These are phyloP conservation scores for Trichosanthes cucumerina DNA, from an alignment of 306 rosid genomes.

Conservation along the genomic window DNA sequence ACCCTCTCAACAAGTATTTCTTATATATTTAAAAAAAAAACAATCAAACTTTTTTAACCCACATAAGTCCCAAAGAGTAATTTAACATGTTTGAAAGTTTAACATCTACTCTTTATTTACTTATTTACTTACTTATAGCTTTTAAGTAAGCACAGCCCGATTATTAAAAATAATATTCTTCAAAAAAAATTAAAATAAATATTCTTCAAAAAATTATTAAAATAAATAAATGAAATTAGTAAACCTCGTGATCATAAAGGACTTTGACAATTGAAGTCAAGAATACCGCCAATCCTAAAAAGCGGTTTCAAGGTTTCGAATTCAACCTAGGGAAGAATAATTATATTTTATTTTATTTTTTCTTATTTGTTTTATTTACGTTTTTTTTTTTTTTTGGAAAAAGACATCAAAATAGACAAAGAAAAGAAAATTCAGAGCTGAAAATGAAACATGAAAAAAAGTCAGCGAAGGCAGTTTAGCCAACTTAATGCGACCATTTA, in stretches of 20 bases:
- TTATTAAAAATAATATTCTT: too few relatives aligned
- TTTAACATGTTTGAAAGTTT: too few relatives aligned
- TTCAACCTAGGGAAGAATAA: background rate
- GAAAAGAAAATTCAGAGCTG: background rate
- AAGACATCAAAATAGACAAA: background rate
- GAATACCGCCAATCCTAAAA: background rate
- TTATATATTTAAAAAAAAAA: too few relatives aligned
- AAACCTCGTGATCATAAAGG: background rate
- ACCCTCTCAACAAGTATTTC: too few relatives aligned
- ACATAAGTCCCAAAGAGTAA: too few relatives aligned
- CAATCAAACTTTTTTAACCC: too few relatives aligned
- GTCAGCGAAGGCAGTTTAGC: background rate
- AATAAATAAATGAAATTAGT: background rate
- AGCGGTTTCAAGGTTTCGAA: slow-evolving; percentile 1
- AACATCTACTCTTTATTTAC: too few relatives aligned
- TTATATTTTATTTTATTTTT: background rate
- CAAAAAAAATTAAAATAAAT: too few relatives aligned
- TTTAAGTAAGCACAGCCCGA: background rate
- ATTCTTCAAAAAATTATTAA: background rate
- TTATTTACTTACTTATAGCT: too few relatives aligned
- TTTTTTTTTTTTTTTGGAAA: background rate
- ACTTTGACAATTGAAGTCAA: slow-evolving; percentile 1
- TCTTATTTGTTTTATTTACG: background rate
- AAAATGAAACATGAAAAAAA: background rate
- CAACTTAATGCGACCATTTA: background rate